These are phyloP conservation scores for Candida xyloterini DNA, from an alignment of 805 yeast species.

Conservation along the genomic window DNA sequence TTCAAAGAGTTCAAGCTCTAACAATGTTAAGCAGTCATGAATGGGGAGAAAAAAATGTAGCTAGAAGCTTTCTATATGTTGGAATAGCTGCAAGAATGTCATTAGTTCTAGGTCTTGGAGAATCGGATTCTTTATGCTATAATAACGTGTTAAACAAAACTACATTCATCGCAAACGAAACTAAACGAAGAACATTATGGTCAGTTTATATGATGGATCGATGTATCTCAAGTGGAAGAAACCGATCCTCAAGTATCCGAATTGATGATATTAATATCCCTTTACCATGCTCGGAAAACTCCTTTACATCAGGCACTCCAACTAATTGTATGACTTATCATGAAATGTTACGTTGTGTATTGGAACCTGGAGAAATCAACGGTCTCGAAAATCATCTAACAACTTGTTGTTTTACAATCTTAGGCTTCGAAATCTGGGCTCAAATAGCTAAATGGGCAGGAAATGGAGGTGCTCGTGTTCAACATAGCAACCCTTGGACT, in stretches of 20 bases:
- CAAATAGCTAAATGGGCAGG: conserved; percentile 39
- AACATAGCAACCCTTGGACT: conserved; percentile 34
- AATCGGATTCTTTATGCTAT: conserved; percentile 19
- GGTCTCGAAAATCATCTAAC: conserved; percentile 18
- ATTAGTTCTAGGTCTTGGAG: conserved; percentile 33
- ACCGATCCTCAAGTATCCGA: conserved; percentile 33
- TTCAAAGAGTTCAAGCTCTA: conserved; percentile 38
- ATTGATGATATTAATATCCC: conserved; percentile 33
- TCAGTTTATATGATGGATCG: conserved; percentile 42
- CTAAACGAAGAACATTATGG: conserved; percentile 39
- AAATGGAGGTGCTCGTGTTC: conserved; percentile 31
- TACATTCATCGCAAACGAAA: conserved; percentile 29
- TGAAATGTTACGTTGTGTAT: conserved; percentile 10
- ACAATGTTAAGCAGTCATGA: conserved; percentile 38
- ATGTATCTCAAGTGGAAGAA: conserved; percentile 37
- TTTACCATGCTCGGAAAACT: conserved; percentile 35
- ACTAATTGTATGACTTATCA: conserved; percentile 18
- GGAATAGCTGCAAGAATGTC: conserved; percentile 43
- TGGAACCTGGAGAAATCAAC: conserved; percentile 6
- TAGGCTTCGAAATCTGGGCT: conserved; percentile 38
- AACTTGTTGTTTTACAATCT: conserved; percentile 32
- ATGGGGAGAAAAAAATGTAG: conserved; percentile 40
- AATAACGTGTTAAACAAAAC: conserved; percentile 8
- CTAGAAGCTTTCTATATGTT: conserved; percentile 36
- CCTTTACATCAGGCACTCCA: conserved; percentile 30